Base-by-base conservation (phyloP, 192 early-diverging fungal species). In the Backusella sp. region DNA sequence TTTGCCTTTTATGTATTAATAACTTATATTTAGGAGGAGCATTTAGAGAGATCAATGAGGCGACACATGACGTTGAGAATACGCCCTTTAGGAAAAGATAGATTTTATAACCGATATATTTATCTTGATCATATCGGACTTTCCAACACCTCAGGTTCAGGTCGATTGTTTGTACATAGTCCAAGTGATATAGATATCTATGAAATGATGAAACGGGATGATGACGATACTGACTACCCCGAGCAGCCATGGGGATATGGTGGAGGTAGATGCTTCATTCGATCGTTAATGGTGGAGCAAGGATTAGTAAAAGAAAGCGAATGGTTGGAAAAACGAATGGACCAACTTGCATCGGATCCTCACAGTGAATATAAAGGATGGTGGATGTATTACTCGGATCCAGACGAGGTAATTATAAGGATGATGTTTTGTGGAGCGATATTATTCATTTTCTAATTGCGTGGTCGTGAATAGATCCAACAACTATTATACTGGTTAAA, bases 51-150 rank as follows among this genome's bases (percentile, higher is more conserved):
- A 70, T 89, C 94, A 67, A 74, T 91, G 36, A 84, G 88, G 15
- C 84, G 87, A 53, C 85, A 79, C 35, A 88, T 85, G 34, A 88
- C 90, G 8, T 88, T 88, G 11, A 89, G 95, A 4, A 78, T 94
- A 74, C 77, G 74, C 12, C 91, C 93, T 1, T 76, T 98, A 44
- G 96, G 96, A 28, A 76, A 72, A 36, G 96, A 98, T 84, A 89
- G 96, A 3, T 97, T 88, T 79, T 90, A 87, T 70, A 95, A 94
- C 80, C 85, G 88, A 67, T 98, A 98, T 78, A 97, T 91, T 86
- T 96, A 91, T 80, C 90, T 97, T 79, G 97, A 98, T 73, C 85
- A 89, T 28, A 84, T 92, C 8, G 91, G 91, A 32, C 84, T 84
- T 28, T 84, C 84, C 11, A 79, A 82, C 17, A 79, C 68, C 26